These are phyloP conservation scores for Penicillium sp. DNA, from an alignment of 2,329 filamentous ascomycete species.

Conservation along the genomic window DNA sequence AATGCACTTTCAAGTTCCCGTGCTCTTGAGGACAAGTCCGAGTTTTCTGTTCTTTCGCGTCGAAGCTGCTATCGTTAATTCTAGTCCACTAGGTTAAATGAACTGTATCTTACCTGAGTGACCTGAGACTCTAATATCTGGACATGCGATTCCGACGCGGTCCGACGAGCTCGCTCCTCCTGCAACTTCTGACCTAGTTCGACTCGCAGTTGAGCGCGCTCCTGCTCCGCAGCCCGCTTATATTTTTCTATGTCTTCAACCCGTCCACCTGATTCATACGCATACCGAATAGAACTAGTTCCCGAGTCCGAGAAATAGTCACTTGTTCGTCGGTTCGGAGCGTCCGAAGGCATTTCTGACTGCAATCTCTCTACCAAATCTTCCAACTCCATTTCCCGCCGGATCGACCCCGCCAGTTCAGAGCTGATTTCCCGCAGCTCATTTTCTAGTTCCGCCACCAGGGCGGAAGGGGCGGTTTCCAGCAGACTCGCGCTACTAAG, in stretches of 20 bases:
- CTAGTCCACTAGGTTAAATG: not conserved
- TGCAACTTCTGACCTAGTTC: conserved; percentile 86
- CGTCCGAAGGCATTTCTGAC: conserved; percentile 65
- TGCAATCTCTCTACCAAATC: conserved; percentile 90
- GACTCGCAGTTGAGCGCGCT: conserved; percentile 82
- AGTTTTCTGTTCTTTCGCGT: conserved; percentile 59
- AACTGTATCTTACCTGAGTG: conserved; percentile 58
- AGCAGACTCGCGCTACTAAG: conserved; percentile 51
- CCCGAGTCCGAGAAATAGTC: conserved; percentile 99
- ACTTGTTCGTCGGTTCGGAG: conserved; percentile 75
- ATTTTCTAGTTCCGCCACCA: conserved; percentile 89
- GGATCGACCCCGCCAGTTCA: conserved; percentile 90
- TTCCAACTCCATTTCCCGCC: conserved; percentile 94
- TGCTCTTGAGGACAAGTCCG: conserved; percentile 60
- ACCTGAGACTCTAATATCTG: conserved; percentile 80
- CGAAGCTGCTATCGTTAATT: conserved; percentile 40
- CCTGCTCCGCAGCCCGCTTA: conserved; percentile 84
- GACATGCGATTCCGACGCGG: conserved; percentile 81
- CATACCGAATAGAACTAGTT: conserved; percentile 79
- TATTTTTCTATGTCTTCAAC: conserved; percentile 79
- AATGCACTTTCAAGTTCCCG: conserved; percentile 79
- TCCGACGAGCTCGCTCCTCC: conserved; percentile 78
- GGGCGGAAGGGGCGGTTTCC: conserved; percentile 53
- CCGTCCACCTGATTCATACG: conserved; percentile 62
- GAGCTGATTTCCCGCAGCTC: conserved; percentile 91